Conservation (phyloP, 768 basidiomycete species). For the Tephrocybe sp. region DNA sequence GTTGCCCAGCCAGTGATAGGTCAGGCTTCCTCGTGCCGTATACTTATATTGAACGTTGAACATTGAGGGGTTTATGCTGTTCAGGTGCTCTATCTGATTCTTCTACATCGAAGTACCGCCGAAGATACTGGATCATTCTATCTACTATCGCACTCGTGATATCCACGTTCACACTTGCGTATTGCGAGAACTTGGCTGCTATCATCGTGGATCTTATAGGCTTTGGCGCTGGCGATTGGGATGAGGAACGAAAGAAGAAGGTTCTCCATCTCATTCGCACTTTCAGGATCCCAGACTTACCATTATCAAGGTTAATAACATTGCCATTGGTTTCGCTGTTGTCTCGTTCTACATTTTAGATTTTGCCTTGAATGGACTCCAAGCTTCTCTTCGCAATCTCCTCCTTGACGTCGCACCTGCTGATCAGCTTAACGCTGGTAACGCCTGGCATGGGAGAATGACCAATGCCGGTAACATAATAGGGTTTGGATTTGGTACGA, state of each 20-base stretch:
- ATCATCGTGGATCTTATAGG: slow-evolving; percentile 76
- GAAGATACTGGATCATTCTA: slow-evolving; percentile 90
- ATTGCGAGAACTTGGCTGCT: slow-evolving; percentile 69
- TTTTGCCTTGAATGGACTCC: slow-evolving; percentile 95
- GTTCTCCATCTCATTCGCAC: slow-evolving; percentile 35
- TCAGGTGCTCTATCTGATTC: slow-evolving; percentile 94
- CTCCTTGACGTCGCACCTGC: slow-evolving; percentile 88
- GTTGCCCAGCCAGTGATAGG: slow-evolving; percentile 98
- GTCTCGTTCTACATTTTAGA: slow-evolving; percentile 91
- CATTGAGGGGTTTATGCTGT: slow-evolving; percentile 29
- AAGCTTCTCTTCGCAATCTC: slow-evolving; percentile 91
- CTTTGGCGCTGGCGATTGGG: slow-evolving; percentile 83
- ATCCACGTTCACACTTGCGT: slow-evolving; percentile 79
- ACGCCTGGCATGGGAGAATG: slow-evolving; percentile 98
- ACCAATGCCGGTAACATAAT: slow-evolving; percentile 95
- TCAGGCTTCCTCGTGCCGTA: slow-evolving; percentile 28
- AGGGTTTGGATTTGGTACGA: slow-evolving; percentile 85
- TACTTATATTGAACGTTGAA: slow-evolving; percentile 16
- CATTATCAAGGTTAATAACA: slow-evolving; percentile 51
- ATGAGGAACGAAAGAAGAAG: slow-evolving; percentile 63
- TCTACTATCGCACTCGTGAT: slow-evolving; percentile 79
- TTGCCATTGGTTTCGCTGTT: slow-evolving; percentile 83
- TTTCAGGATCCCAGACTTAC: background rate
- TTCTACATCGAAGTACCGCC: slow-evolving; percentile 84
- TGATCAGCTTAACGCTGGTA: slow-evolving; percentile 86